Evolutionary conservation across 345 rosid species (phyloP).

Genomic region (Odontarrhena argentea): DNA sequence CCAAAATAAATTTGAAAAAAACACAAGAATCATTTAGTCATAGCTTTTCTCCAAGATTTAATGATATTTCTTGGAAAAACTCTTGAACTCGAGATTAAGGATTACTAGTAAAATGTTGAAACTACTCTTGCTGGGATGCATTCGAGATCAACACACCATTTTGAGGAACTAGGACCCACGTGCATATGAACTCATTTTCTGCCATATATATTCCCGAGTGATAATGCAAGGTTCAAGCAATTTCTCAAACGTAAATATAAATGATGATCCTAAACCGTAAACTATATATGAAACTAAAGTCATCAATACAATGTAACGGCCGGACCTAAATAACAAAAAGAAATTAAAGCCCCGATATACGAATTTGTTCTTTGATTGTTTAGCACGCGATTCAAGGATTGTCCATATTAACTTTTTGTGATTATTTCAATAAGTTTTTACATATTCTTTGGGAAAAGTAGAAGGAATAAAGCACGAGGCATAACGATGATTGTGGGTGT

Average conservation of each 20-base stretch:
- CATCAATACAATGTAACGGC: not conserved
- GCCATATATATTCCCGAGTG: not conserved
- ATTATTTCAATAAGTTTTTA: not conserved
- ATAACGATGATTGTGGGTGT: constrained; percentile 21
- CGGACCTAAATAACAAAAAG: not conserved
- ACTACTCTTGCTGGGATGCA: not conserved
- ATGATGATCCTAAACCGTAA: not conserved
- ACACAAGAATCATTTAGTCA: too few species aligned
- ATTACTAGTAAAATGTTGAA: not conserved
- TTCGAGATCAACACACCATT: not conserved
- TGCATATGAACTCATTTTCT: constrained; percentile 30
- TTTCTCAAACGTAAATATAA: not conserved
- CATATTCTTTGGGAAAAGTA: constrained; percentile 7
- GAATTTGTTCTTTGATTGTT: constrained; percentile 8
- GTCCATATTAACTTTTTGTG: not conserved
- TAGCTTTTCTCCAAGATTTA: not conserved
- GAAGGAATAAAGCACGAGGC: constrained; percentile 29
- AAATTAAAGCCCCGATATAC: not conserved
- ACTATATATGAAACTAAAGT: not conserved
- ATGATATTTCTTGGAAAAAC: not conserved
- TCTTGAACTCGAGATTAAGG: not conserved
- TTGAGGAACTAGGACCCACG: not conserved
- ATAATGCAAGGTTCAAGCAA: not conserved
- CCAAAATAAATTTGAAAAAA: too few species aligned
- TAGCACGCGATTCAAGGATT: constrained; percentile 26